A percentile compares a stretch with the other conserved stretches of the same genome.
Conservation (phyloP, 140 eudicot genomes). For the Erigeron philadelphicus region DNA sequence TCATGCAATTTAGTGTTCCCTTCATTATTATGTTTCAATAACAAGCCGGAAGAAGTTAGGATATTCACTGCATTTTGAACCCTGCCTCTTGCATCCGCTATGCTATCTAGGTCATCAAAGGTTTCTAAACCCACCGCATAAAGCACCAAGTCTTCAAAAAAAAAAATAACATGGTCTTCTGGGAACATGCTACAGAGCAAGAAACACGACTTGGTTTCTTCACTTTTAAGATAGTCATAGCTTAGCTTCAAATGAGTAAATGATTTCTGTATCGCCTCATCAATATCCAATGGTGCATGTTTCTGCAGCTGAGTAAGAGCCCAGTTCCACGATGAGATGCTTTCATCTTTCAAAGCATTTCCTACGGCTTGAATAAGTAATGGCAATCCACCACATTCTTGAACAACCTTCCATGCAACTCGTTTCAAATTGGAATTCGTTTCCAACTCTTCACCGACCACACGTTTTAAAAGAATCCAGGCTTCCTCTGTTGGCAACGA, state of each 20-base stretch:
- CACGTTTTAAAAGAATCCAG: conserved; percentile 27
- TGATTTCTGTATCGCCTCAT: neutral
- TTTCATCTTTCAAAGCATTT: conserved; percentile 25
- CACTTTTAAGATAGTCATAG: conserved; percentile 18
- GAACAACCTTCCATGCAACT: conserved; percentile 12
- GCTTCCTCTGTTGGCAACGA: neutral
- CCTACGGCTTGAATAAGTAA: neutral
- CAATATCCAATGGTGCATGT: neutral
- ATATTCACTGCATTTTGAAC: neutral
- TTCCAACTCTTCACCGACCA: conserved; percentile 8
- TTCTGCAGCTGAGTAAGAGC: conserved; percentile 14
- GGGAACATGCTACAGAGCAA: conserved; percentile 33
- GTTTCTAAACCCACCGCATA: conserved; percentile 25
- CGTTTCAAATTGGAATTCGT: neutral
- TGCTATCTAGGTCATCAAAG: conserved; percentile 3
- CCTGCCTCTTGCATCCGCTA: conserved; percentile 25
- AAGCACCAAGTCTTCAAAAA: neutral
- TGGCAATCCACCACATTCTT: conserved; percentile 18
- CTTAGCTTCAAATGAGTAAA: conserved; percentile 25
- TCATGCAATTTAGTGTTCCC: conserved; percentile 29
- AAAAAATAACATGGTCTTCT: neutral
- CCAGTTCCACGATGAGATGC: conserved; percentile 5
- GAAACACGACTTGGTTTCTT: conserved; percentile 18
- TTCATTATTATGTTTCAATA: conserved; percentile 3
- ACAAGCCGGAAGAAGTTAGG: conserved; percentile 9